Conservation (phyloP, 495 filamentous ascomycete species). For the Bacidia gigantensis region DNA sequence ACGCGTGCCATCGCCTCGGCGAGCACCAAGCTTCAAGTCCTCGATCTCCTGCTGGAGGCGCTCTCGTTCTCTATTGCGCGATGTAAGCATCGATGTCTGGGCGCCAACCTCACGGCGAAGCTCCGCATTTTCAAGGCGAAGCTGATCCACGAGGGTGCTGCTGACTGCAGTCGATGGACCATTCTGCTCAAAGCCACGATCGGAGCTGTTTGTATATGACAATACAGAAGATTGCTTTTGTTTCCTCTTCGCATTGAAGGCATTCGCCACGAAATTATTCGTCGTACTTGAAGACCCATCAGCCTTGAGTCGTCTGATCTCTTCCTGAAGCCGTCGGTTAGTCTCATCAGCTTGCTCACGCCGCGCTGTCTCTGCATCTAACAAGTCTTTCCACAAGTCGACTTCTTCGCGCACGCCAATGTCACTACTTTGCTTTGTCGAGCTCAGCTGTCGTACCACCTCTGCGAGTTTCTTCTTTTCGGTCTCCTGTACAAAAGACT, state of each 20-base stretch:
- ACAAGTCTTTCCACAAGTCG: slow-evolving; percentile 85
- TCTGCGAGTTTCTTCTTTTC: slow-evolving; percentile 75
- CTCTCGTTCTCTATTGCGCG: slow-evolving; percentile 86
- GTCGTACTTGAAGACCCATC: slow-evolving; percentile 32
- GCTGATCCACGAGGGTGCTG: slow-evolving; percentile 62
- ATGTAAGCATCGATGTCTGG: slow-evolving; percentile 95
- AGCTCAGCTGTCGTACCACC: slow-evolving; percentile 56
- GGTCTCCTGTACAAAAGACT: slow-evolving; percentile 58
- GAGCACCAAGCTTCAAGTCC: slow-evolving; percentile 76
- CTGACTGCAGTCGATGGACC: slow-evolving; percentile 39
- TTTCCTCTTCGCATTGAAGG: slow-evolving; percentile 47
- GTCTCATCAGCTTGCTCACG: slow-evolving; percentile 86
- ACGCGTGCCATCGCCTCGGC: slow-evolving; percentile 42
- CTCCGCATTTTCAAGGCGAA: slow-evolving; percentile 87
- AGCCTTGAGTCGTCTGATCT: slow-evolving; percentile 59
- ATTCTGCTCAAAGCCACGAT: slow-evolving; percentile 44
- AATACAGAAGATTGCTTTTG: slow-evolving; percentile 43
- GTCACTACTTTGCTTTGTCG: slow-evolving; percentile 46
- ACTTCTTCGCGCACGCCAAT: slow-evolving; percentile 73
- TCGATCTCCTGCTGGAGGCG: slow-evolving; percentile 94
- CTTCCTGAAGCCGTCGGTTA: slow-evolving; percentile 70
- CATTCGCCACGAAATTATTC: slow-evolving; percentile 41
- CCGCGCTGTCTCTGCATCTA: slow-evolving; percentile 82
- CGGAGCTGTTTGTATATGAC: slow-evolving; percentile 47
- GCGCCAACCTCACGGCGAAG: slow-evolving; percentile 83